Evolutionary conservation across 768 basidiomycete species (phyloP).

Genomic region (Leccinum uliginosum): DNA sequence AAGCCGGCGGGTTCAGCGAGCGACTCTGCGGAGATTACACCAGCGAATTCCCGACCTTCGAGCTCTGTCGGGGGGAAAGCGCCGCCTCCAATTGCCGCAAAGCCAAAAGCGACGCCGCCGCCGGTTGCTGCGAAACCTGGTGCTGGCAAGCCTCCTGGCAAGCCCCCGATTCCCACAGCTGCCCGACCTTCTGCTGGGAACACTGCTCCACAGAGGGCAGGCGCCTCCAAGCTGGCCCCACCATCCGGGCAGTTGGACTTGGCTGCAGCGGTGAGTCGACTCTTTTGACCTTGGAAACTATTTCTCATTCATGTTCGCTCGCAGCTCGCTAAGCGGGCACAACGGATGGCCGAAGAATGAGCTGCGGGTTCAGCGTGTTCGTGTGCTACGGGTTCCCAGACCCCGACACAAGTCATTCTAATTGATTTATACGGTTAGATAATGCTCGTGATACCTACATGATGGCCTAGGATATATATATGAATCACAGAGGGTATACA

Average conservation of each 20-base stretch:
- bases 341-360: conserved; percentile 48
- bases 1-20: conserved; percentile 39
- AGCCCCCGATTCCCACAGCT: conserved; percentile 61
- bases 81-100: conserved; percentile 58
- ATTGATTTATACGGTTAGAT: conserved; percentile 13
- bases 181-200: conserved; percentile 41
- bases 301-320: conserved; percentile 4
- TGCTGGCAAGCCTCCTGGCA: conserved; percentile 45
- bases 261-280: conserved; percentile 67
- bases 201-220: conserved; percentile 36
- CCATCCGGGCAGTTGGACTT: conserved; percentile 69
- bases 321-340: conserved; percentile 78
- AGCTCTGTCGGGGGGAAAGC: conserved; percentile 48
- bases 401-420: background rate
- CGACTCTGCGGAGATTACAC: conserved; percentile 35
- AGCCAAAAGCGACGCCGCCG: conserved; percentile 62
- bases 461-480: conserved; percentile 17
- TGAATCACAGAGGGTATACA: conserved; percentile 24
- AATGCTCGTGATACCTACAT: conserved; percentile 10
- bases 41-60: conserved; percentile 46
- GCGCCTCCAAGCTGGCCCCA: conserved; percentile 39
- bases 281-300: background rate
- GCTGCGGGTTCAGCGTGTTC: background rate
- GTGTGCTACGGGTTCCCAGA: conserved; percentile 2
- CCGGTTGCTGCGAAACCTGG: conserved; percentile 53